Base-by-base conservation (phyloP, 768 basidiomycete species). In the Calocybe gangraenosa region DNA sequence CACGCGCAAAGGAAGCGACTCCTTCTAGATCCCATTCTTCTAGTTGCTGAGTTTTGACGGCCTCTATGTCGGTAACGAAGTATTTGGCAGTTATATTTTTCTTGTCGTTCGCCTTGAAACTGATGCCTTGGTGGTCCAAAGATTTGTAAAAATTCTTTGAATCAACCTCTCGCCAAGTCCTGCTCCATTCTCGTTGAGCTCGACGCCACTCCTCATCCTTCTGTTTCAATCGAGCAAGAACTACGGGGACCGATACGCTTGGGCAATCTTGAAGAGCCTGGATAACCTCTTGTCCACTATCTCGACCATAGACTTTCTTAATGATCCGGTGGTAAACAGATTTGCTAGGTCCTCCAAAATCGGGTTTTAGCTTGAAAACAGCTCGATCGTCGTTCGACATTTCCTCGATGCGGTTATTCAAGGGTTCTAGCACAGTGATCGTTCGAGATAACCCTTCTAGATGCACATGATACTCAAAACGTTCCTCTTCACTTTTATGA, bases 181-280 rank as follows among this genome's bases (percentile, higher is more conserved):
- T 79, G 66, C 87, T 91, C 92, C 92, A 98, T 64, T 97, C 94
- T 21, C 95, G 77, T 63, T 93, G 90, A 21, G 87, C 83, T 23
- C 90, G 77, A 58, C 91, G 83, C 96, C 96, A 99, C 61, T 99
- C 96, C 49, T 96, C 94, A 62, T 97, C 90, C 64, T 94, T 96
- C 60, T 83, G 81, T 69, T 91, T 93, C 36, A 99, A 71, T 8
- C 96, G 82, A 34, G 78, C 71, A 2, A 98, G 78, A 5, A 97
- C 90, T 48, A 98, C 90, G 1, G 95, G 94, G 7, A 97, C 84
- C 1, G 93, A 82, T 38, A 94, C 84, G 37, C 78, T 82, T 0
- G 96, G 96, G 54, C 83, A 86, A 36, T 98, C 94, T 64, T 97
- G 92, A 47, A 99, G 67, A 1, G 93, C 91, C 50, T 83, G 78